Conservation (phyloP, 2,329 filamentous ascomycete species). For the Talaromyces sp. region DNA sequence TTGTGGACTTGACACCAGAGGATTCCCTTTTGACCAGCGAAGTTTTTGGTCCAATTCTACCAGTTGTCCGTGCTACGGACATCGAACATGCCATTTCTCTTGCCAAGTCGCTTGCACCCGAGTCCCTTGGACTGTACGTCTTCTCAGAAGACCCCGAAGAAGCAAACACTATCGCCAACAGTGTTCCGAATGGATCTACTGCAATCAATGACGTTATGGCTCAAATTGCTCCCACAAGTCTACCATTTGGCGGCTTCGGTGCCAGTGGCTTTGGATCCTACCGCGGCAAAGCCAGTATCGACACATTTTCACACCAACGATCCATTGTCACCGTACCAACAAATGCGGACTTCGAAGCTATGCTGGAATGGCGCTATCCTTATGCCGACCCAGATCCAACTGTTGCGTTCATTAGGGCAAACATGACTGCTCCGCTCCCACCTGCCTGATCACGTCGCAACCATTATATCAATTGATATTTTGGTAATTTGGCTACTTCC, state of each 20-base stretch:
- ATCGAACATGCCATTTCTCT: background rate
- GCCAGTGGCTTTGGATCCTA: constrained; percentile 4
- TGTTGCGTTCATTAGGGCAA: constrained; percentile 1
- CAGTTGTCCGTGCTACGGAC: background rate
- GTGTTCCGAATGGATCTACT: constrained; percentile 3
- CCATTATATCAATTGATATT: background rate
- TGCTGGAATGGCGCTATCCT: constrained; percentile 7
- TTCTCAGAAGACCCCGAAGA: constrained; percentile 4
- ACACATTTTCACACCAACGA: constrained; percentile 3
- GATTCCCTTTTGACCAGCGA: constrained; percentile 1
- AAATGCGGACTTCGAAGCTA: constrained; percentile 2
- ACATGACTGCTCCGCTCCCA: constrained; percentile 5
- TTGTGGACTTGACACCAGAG: background rate
- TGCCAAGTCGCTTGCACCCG: background rate
- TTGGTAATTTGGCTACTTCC: background rate
- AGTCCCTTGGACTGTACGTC: constrained; percentile 1
- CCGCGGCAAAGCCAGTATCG: constrained; percentile 6
- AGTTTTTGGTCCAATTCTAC: constrained; percentile 4
- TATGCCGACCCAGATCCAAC: constrained; percentile 5
- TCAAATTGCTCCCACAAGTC: background rate
- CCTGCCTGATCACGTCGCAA: background rate
- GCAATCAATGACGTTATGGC: constrained; percentile 1
- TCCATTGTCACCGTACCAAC: constrained; percentile 4
- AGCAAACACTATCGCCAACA: constrained; percentile 4
- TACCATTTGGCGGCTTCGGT: background rate